Conservation (phyloP, 352 stramenopile genomes). For the Phytophthora tubulina region DNA sequence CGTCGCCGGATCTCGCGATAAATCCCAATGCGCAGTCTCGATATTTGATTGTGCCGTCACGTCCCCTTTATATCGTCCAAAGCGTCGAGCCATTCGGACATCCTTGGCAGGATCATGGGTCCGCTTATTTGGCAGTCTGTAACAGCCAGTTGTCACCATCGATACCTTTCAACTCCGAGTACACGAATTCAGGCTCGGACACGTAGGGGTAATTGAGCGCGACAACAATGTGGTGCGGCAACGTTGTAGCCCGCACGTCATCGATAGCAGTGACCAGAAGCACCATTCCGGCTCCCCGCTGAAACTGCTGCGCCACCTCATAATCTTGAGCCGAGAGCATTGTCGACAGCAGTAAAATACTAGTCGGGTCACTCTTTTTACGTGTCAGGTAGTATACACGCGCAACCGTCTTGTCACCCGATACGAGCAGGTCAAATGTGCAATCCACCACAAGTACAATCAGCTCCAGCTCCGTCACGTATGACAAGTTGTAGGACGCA, state of each 20-base stretch:
- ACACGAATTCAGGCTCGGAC: slow-evolving; percentile 27
- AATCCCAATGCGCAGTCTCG: slow-evolving; percentile 38
- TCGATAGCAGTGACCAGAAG: slow-evolving; percentile 36
- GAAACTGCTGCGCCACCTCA: slow-evolving; percentile 28
- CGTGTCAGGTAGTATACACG: slow-evolving; percentile 43
- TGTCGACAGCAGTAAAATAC: slow-evolving; percentile 36
- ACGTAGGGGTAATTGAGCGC: slow-evolving; percentile 45
- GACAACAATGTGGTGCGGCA: slow-evolving; percentile 39
- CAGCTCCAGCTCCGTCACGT: slow-evolving; percentile 42
- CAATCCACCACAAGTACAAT: slow-evolving; percentile 55
- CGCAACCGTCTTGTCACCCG: slow-evolving; percentile 25
- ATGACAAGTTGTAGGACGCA: slow-evolving; percentile 37
- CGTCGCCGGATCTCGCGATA: slow-evolving; percentile 29
- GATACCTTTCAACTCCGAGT: slow-evolving; percentile 21
- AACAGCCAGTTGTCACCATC: slow-evolving; percentile 39
- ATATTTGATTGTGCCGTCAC: slow-evolving; percentile 53
- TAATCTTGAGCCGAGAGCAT: slow-evolving; percentile 46
- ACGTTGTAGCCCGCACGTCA: slow-evolving; percentile 26
- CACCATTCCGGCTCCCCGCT: slow-evolving; percentile 28
- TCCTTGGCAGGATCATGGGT: slow-evolving; percentile 30
- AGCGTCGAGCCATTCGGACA: slow-evolving; percentile 42
- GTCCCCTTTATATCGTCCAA: slow-evolving; percentile 46
- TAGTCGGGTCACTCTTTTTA: slow-evolving; percentile 14
- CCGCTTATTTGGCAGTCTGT: slow-evolving; percentile 9
- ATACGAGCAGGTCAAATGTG: slow-evolving; percentile 33